Evolutionary conservation across 345 rosid genomes (phyloP), one percentile per base, ranked within the genome.

Genomic region (Syzygium oleosum): DNA sequence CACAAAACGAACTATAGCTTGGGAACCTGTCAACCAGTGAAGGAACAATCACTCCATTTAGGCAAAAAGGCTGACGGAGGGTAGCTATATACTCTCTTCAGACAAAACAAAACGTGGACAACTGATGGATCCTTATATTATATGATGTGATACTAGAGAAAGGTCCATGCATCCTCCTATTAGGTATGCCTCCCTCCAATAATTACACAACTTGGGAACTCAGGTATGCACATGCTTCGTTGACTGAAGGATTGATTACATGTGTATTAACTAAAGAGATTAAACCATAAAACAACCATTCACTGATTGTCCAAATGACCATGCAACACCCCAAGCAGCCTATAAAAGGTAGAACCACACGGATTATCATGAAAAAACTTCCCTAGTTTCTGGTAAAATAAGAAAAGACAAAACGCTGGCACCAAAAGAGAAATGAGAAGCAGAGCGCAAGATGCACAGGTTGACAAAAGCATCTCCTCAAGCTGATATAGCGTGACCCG

Each of bases 1-100:
- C 54, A 93, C 93, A 89, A 93, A 93, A 89, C 97, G 94, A 85
- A 98, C 95, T 55, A 96, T 91, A 85, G 98, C 99, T 89, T 98
- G 99, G 80, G 99, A 98, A 84, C 98, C 99, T 98, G 91, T 59
- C 59, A 90, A 87, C 73, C 85, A 23, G 52, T 31, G 79, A 63
- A 79, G 56, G 10, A 41, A 87, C n/a, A 58, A 29, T 55, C 5
- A 5, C 41, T 49, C 56, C 58, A 87, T 84, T 25, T 53, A 19
- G 84, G 25, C n/a, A 49, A 84, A 63, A 61, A 83, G 19, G 19
- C 87, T 41, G 25, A 52, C 49, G n/a, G 83, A 52, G 5, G 29
- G 19, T 34, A 2, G 59, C 38, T 16, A 51, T 84, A 27, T 49
- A 55, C 80, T 73, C 25, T 73, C 80, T 34, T 73, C 25, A 0